Evolutionary conservation across 179 eudicot species (phyloP).

Genomic region (Corrigiola litoralis): DNA sequence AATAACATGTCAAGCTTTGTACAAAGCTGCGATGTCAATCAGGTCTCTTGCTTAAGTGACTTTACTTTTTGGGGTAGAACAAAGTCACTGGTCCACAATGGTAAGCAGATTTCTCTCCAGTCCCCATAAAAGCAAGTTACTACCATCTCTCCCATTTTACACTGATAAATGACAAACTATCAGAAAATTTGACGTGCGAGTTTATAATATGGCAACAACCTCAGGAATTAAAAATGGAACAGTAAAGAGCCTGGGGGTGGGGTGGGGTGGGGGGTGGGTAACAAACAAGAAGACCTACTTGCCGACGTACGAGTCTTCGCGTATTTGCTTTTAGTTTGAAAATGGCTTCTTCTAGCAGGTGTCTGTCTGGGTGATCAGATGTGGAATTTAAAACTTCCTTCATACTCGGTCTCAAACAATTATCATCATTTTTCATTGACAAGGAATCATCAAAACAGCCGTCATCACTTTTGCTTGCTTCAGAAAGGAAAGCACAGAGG

Average conservation of each 20-base stretch:
- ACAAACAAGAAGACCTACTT: conserved; percentile 46
- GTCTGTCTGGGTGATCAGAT: conserved; percentile 27
- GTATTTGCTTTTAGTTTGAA: conserved; percentile 66
- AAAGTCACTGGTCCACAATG: no score
- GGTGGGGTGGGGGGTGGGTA: not conserved
- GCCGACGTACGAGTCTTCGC: conserved; percentile 89
- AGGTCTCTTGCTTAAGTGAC: no score
- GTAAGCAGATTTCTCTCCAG: no score
- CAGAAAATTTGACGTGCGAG: not conserved
- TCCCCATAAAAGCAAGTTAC: no score
- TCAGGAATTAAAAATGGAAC: no score
- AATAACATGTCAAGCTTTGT: no score
- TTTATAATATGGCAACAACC: not conserved
- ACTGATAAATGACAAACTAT: not conserved
- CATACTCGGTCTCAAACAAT: conserved; percentile 28
- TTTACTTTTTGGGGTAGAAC: no score
- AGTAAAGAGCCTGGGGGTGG: no score
- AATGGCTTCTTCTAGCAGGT: conserved; percentile 56
- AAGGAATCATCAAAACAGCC: conserved; percentile 13
- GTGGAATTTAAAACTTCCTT: conserved; percentile 32
- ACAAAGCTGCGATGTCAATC: no score
- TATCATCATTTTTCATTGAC: conserved; percentile 14
- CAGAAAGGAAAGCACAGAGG: conserved; percentile 33
- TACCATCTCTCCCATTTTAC: not conserved
- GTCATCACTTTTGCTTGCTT: conserved; percentile 15